Conservation (phyloP, 129 eudicot genomes). For the Silybum marianum region DNA sequence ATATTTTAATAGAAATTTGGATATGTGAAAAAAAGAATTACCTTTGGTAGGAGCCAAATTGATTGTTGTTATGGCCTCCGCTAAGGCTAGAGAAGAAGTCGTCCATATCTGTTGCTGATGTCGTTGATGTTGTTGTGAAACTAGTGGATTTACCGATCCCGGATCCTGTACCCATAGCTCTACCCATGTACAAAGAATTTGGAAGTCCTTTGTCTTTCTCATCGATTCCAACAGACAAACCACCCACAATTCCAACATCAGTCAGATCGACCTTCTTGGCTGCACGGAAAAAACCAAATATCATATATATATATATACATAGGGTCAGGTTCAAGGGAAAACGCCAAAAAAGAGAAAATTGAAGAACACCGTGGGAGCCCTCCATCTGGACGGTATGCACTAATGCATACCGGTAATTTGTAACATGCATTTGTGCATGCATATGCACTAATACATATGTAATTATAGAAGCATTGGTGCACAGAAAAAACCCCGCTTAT, state of each 20-base stretch:
- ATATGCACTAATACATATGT: too few relatives aligned
- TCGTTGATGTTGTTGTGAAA: constrained; percentile 35
- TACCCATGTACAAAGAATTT: constrained; percentile 65
- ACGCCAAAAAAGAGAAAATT: too few relatives aligned
- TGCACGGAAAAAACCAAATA: constrained; percentile 31
- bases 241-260: constrained; percentile 89
- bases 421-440: too few relatives aligned
- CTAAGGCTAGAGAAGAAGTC: constrained; percentile 67
- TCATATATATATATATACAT: too few relatives aligned
- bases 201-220: constrained; percentile 64
- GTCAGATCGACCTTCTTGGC: constrained; percentile 91
- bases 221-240: constrained; percentile 55
- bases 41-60: constrained; percentile 71
- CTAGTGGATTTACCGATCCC: constrained; percentile 64
- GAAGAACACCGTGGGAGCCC: too few relatives aligned
- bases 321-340: too few relatives aligned
- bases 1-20: neutral
- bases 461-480: too few relatives aligned
- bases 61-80: constrained; percentile 54
- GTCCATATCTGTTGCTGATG: constrained; percentile 35
- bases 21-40: constrained; percentile 29
- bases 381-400: too few relatives aligned
- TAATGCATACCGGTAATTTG: too few relatives aligned
- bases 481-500: too few relatives aligned
- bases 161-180: constrained; percentile 76